A percentile compares a stretch with the other conserved stretches of the same genome.
Conservation (phyloP, 805 yeast genomes). For the Zygosaccharomyces kombuchaensis region DNA sequence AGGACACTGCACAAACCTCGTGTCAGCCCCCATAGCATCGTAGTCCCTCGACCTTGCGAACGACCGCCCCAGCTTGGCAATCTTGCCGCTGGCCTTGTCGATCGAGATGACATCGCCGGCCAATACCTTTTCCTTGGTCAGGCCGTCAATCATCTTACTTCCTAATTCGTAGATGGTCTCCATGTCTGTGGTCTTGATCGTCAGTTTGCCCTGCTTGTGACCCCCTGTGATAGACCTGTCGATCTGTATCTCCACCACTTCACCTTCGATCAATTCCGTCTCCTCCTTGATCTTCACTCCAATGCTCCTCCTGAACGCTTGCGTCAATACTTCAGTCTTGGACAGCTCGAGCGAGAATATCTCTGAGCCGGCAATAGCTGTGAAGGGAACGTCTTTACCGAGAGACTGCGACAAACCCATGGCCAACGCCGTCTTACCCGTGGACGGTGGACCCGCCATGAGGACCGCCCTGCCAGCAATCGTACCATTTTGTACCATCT, state of each 20-base stretch:
- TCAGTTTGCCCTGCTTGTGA: conserved; percentile 95
- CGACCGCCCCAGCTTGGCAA: conserved; percentile 91
- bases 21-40: conserved; percentile 98
- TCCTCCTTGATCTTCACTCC: conserved; percentile 96
- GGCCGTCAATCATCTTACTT: conserved; percentile 87
- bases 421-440: conserved; percentile 98
- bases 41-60: conserved; percentile 95
- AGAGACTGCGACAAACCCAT: conserved; percentile 81
- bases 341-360: conserved; percentile 86
- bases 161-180: conserved; percentile 97
- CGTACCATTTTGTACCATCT: conserved; percentile 88
- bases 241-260: conserved; percentile 93
- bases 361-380: conserved; percentile 93
- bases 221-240: conserved; percentile 95
- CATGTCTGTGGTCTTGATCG: conserved; percentile 97
- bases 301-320: conserved; percentile 92
- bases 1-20: conserved; percentile 96
- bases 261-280: conserved; percentile 97
- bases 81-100: conserved; percentile 92
- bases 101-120: conserved; percentile 97
- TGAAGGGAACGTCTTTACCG: conserved; percentile 77
- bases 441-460: conserved; percentile 97
- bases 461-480: conserved; percentile 96
- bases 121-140: conserved; percentile 88
- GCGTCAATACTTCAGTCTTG: conserved; percentile 94